Evolutionary conservation across 208 protist genomes (phyloP), one percentile per base, ranked within the genome.

Genomic region (Strigomonas oncopelti): DNA sequence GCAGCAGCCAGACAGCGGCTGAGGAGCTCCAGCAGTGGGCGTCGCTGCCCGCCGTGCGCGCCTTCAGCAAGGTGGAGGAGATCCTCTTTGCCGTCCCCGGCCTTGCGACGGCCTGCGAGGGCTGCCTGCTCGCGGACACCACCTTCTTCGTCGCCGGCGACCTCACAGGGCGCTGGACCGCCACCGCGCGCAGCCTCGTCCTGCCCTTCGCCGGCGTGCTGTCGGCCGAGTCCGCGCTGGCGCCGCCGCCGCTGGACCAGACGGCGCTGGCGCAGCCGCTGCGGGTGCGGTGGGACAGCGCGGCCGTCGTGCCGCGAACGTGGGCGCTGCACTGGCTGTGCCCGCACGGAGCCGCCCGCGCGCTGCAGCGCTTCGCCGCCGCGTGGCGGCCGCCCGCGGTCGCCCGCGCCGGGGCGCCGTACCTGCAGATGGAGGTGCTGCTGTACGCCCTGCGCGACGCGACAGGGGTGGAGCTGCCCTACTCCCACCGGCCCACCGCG

Each of bases 81-180:
- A 90, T 96, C 70, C 67, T 94, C n/a, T 92, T 93, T 32, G 86
- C 88, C 9, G 87, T 96, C 27, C 91, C 91, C 1, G 91, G 91
- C 45, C 88, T 96, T 42, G 72, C 88, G 2, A 96, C 91, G 5
- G 75, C 87, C 61, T 96, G 91, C 68, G 80, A 72, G 1, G 91
- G 91, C 31, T 96, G 91, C 71, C 76, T 96, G 24, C 77, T 96
- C 56, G 85, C 91, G 13, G 88, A 96, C 77, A 88, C 83, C 36
- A 91, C 84, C 51, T 94, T 92, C 64, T 93, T 88, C 58, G 80
- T 94, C 14, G 88, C 86, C 0, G 87, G 91, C 20, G 88, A 94
- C 54, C 68, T 88, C 24, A 90, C 86, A 0, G 87, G 78, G 0
- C 38, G 83, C 45, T 93, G 90, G 88, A 67, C 70, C 8, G 28